Base-by-base conservation (phyloP, 116 monocot genomes). In the Posidonia oceanica region DNA sequence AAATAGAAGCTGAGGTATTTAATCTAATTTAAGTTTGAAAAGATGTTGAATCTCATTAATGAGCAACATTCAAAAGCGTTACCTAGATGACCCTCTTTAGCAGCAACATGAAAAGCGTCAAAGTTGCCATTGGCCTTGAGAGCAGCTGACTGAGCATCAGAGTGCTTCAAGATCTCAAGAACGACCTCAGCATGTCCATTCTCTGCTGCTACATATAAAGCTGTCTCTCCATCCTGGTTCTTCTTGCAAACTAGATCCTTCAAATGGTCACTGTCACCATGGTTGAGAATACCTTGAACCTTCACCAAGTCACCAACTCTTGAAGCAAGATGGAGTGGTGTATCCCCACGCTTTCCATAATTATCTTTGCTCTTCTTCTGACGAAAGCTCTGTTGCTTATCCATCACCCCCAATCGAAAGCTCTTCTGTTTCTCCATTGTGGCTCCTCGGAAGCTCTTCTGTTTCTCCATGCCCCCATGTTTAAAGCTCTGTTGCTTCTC, bases 21-120 rank as follows among this genome's bases (percentile, higher is more conserved):
- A 48, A 48, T 48, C 12, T 61, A 14, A 61, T 61, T 6, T 39
- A 56, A n/a, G 14, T 64, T 40, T 7, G 15, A 5, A 12, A 56
- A 11, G 29, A 57, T 17, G 16, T 23, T 16, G 23, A 58, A 57
- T 21, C 17, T 17, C 11, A 70, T 18, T 36, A 57, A 20, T 5
- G 16, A 10, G 64, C 17, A 21, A 71, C 18, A 22, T 60, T 11
- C 61, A 36, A 61, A 36, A 61, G 12, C 14, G 57, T 83, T 80
- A 94, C 94, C 94, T 3, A 87, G 52, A 85, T 94, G 85, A 0
- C 87, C 89, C 42, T 87, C 76, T 74, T 81, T 89, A 18, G 83
- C 83, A 70, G 94, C 86, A 72, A 89, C 81, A 72, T 94, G 89
- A 62, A 94, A 87, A n/a, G 94, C 72, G 64, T 94, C 94, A 15